Conservation (phyloP, 208 protist genomes). For the Perkinsela sp. region DNA sequence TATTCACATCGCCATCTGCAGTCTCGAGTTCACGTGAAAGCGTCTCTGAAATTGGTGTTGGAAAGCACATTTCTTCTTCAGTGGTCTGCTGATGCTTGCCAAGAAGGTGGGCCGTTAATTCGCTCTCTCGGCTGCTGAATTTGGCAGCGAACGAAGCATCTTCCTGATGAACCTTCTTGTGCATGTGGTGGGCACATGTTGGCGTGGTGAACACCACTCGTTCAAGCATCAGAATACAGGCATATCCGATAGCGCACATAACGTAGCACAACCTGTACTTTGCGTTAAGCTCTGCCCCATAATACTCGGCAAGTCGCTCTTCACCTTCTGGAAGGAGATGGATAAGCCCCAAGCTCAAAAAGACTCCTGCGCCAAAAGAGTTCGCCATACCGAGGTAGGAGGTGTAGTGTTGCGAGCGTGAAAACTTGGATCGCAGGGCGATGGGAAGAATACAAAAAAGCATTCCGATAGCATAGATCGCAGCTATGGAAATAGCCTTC, state of each 20-base stretch:
- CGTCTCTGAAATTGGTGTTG: neutral
- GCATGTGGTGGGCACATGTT: slow-evolving; percentile 1
- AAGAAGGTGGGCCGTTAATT: neutral
- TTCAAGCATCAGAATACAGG: slow-evolving; percentile 5
- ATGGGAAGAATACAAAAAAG: neutral
- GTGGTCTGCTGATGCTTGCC: too few species aligned
- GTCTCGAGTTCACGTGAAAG: neutral
- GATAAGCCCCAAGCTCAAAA: slow-evolving; percentile 4
- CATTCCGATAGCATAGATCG: neutral
- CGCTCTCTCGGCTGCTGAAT: neutral
- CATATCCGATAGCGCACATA: slow-evolving; percentile 5
- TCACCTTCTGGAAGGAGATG: slow-evolving; percentile 6
- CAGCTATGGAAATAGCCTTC: neutral
- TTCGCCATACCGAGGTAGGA: slow-evolving; percentile 5
- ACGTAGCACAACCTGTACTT: slow-evolving; percentile 2
- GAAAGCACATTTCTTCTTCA: neutral
- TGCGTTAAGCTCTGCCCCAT: neutral
- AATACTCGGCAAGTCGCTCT: slow-evolving; percentile 1
- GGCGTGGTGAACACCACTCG: slow-evolving; percentile 3
- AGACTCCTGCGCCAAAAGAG: slow-evolving; percentile 5
- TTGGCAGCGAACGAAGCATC: neutral
- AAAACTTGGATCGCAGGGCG: neutral
- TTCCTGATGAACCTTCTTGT: neutral
- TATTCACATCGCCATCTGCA: neutral
- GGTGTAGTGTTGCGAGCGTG: neutral